These are phyloP conservation scores for Nicotiana noctiflora DNA, from an alignment of 257 asterid species.

Conservation along the genomic window DNA sequence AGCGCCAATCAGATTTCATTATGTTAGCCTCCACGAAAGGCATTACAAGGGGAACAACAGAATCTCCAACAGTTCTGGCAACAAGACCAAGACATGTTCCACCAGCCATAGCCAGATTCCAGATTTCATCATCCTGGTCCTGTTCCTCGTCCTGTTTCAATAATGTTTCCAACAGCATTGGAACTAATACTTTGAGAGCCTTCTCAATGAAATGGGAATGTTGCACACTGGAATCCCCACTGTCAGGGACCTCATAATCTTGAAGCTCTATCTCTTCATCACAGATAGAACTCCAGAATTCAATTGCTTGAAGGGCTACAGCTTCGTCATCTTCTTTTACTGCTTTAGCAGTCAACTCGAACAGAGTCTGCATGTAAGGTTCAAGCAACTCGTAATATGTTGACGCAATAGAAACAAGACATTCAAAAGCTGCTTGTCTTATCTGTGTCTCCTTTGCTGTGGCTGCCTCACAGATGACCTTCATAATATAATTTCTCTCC, in stretches of 20 bases:
- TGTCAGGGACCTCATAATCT: conserved; percentile 51
- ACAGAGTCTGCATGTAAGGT: conserved; percentile 71
- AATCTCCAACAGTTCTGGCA: conserved; percentile 78
- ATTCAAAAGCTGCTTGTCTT: conserved; percentile 80
- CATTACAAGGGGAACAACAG: conserved; percentile 64
- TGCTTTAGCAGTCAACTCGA: conserved; percentile 75
- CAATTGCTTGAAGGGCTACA: conserved; percentile 85
- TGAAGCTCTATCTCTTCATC: conserved; percentile 79
- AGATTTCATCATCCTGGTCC: conserved; percentile 73
- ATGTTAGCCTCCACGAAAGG: conserved; percentile 73
- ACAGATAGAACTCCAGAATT: conserved; percentile 92
- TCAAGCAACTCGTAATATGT: conserved; percentile 65
- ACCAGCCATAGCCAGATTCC: conserved; percentile 94
- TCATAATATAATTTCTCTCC: conserved; percentile 87
- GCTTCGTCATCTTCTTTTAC: conserved; percentile 71
- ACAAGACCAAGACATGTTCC: conserved; percentile 80
- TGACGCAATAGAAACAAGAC: conserved; percentile 79
- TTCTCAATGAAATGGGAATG: conserved; percentile 67
- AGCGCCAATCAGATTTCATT: conserved; percentile 64
- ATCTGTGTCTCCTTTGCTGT: conserved; percentile 60
- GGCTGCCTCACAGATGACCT: conserved; percentile 74
- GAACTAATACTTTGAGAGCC: conserved; percentile 67
- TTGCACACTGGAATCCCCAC: conserved; percentile 46
- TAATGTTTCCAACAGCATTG: conserved; percentile 76
- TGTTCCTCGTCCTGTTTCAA: conserved; percentile 87